These are phyloP conservation scores for Umbelopsis vinacea DNA, from an alignment of 192 early-diverging fungal species.

Conservation along the genomic window DNA sequence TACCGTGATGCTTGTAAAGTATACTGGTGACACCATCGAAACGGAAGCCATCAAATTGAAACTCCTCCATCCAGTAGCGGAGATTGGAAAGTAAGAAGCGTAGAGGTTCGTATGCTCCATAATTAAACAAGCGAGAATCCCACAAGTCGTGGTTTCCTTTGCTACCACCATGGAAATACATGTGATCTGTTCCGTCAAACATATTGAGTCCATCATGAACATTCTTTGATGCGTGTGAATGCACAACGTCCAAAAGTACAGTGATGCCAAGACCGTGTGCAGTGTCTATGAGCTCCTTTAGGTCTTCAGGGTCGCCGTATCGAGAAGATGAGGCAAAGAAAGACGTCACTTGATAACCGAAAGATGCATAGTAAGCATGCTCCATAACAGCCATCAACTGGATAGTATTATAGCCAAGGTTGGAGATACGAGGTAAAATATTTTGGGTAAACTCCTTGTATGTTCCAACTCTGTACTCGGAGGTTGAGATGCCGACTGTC, in stretches of 20 bases:
- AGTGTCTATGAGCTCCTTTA: constrained; percentile 89
- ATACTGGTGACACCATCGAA: constrained; percentile 98
- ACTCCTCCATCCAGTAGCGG: constrained; percentile 92
- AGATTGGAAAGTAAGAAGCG: constrained; percentile 95
- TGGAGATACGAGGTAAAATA: constrained; percentile 82
- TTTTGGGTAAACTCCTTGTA: constrained; percentile 91
- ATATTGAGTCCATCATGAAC: constrained; percentile 91
- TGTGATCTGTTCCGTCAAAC: constrained; percentile 96
- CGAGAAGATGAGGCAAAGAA: constrained; percentile 95
- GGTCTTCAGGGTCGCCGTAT: constrained; percentile 92
- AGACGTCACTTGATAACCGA: constrained; percentile 98
- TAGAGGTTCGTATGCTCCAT: constrained; percentile 86
- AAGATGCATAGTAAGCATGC: constrained; percentile 97
- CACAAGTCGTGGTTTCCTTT: constrained; percentile 91
- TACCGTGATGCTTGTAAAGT: constrained; percentile 96
- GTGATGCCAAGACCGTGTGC: constrained; percentile 88
- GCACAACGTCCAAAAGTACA: constrained; percentile 93
- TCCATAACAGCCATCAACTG: constrained; percentile 97
- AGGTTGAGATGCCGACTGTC: constrained; percentile 89
- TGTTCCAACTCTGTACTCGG: constrained; percentile 79
- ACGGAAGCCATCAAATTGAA: constrained; percentile 94
- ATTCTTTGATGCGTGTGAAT: constrained; percentile 97
- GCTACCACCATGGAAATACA: constrained; percentile 91
- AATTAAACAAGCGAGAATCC: constrained; percentile 96
- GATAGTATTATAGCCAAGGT: constrained; percentile 83